Conservation (phyloP, 1,139 yeast genomes). For the Entelexis sorbosivorans region DNA sequence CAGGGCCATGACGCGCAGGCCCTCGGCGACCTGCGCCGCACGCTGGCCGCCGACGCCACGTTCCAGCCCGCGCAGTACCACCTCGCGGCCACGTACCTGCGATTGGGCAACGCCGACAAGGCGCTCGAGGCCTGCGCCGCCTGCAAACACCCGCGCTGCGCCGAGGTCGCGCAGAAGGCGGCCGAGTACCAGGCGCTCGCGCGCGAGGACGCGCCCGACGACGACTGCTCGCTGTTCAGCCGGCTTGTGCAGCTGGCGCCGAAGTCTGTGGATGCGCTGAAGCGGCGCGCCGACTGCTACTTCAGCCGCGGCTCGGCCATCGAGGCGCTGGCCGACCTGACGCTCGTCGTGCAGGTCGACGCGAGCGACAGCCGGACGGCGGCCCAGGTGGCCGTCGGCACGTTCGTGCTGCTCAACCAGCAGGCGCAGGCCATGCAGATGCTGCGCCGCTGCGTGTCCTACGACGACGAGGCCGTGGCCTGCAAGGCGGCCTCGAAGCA, state of each 20-base stretch:
- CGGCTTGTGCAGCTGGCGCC: conserved; percentile 29
- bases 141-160: conserved; percentile 19
- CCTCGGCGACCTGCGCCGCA: conserved; percentile 30
- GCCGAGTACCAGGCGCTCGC: conserved; percentile 17
- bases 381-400: conserved; percentile 25
- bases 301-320: conserved; percentile 27
- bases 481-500: conserved; percentile 44
- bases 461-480: conserved; percentile 51
- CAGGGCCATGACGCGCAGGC: conserved; percentile 32
- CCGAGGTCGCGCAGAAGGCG: conserved; percentile 17
- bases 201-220: conserved; percentile 17
- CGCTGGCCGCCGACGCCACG: conserved; percentile 29
- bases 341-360: conserved; percentile 24
- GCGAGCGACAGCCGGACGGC: conserved; percentile 24
- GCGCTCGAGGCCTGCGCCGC: conserved; percentile 26
- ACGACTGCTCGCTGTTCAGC: conserved; percentile 26
- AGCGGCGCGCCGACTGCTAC: conserved; percentile 30
- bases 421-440: conserved; percentile 41
- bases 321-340: conserved; percentile 31
- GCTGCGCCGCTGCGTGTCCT: conserved; percentile 51
- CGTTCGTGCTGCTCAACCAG: conserved; percentile 42
- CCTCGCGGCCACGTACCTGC: conserved; percentile 29
- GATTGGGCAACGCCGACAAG: conserved; percentile 29
- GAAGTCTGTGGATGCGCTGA: conserved; percentile 24
- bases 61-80: conserved; percentile 32